Evolutionary conservation across 192 early-diverging fungal genomes (phyloP).

Genomic region (Backusella tuberculispora): DNA sequence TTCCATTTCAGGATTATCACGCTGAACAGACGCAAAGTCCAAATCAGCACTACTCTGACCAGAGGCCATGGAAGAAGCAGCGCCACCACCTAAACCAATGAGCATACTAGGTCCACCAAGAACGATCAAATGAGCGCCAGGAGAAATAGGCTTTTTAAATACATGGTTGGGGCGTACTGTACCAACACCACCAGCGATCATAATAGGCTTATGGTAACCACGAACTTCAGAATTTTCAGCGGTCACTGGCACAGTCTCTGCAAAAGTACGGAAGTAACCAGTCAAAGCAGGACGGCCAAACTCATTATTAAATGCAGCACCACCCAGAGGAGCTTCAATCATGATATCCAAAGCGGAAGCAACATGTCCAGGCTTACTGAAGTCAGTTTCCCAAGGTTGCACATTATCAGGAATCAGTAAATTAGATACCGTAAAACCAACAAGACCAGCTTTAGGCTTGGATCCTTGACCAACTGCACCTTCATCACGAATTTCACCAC

Average conservation of each 20-base stretch:
- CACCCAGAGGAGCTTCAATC: slow-evolving; percentile 96
- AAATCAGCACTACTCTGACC: slow-evolving; percentile 87
- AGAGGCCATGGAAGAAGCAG: slow-evolving; percentile 92
- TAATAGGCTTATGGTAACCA: slow-evolving; percentile 99
- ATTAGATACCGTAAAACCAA: slow-evolving; percentile 95
- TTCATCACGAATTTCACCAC: slow-evolving; percentile 99
- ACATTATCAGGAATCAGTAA: slow-evolving; percentile 86
- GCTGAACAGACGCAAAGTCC: slow-evolving; percentile 98
- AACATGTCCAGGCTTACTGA: slow-evolving; percentile 88
- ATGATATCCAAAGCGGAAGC: slow-evolving; percentile 96
- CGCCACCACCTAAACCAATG: slow-evolving; percentile 98
- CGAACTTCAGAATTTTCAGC: slow-evolving; percentile 69
- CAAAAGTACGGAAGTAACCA: slow-evolving; percentile 97
- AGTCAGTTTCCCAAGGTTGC: slow-evolving; percentile 93
- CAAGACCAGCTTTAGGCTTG: slow-evolving; percentile 93
- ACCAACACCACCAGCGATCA: slow-evolving; percentile 98
- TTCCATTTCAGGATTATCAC: slow-evolving; percentile 99
- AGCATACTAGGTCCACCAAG: slow-evolving; percentile 98
- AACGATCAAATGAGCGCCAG: slow-evolving; percentile 83
- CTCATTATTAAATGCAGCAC: slow-evolving; percentile 99
- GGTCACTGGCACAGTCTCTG: slow-evolving; percentile 60
- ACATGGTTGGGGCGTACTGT: slow-evolving; percentile 89
- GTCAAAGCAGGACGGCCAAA: slow-evolving; percentile 94
- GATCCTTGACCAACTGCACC: slow-evolving; percentile 97
- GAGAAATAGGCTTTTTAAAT: slow-evolving; percentile 82